phyloP scores from a whole-genome alignment of 352 stramenopile species.

The Globisporangium cederbergense region DNA sequence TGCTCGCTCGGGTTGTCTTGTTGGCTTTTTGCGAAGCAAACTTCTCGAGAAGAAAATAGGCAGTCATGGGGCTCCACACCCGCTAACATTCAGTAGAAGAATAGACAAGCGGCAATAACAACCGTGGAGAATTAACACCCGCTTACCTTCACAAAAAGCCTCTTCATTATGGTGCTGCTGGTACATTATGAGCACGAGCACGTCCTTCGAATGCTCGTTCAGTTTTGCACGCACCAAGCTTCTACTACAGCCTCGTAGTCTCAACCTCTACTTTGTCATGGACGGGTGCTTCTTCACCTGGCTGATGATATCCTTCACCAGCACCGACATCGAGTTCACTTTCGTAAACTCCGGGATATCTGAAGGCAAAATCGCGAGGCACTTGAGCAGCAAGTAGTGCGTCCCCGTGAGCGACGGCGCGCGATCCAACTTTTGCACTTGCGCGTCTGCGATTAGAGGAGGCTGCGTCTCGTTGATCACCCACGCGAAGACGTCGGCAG shows the following conservation, averaged over 20 bases:
- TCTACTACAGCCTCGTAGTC: not conserved
- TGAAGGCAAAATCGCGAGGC: slow-evolving; percentile 44
- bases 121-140: not conserved
- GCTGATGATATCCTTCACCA: slow-evolving; percentile 81
- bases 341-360: slow-evolving; percentile 57
- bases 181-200: too few species aligned
- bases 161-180: too few species aligned
- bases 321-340: slow-evolving; percentile 66
- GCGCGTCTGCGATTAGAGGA: slow-evolving; percentile 49
- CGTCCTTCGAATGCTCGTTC: too few species aligned
- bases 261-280: slow-evolving; percentile 1
- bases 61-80: not conserved
- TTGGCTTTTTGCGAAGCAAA: slow-evolving; percentile 1
- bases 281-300: slow-evolving; percentile 53
- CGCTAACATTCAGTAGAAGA: not conserved
- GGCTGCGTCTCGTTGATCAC: slow-evolving; percentile 51
- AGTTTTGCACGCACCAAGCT: not conserved
- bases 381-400: slow-evolving; percentile 68
- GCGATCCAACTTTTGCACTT: slow-evolving; percentile 61
- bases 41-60: slow-evolving; percentile 5
- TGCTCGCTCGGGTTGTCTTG: not conserved
- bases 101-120: not conserved
- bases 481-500: slow-evolving; percentile 76
- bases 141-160: not conserved
- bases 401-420: slow-evolving; percentile 78